Conservation (phyloP, 805 yeast species). For the Kodamaea kaohsiungensis region DNA sequence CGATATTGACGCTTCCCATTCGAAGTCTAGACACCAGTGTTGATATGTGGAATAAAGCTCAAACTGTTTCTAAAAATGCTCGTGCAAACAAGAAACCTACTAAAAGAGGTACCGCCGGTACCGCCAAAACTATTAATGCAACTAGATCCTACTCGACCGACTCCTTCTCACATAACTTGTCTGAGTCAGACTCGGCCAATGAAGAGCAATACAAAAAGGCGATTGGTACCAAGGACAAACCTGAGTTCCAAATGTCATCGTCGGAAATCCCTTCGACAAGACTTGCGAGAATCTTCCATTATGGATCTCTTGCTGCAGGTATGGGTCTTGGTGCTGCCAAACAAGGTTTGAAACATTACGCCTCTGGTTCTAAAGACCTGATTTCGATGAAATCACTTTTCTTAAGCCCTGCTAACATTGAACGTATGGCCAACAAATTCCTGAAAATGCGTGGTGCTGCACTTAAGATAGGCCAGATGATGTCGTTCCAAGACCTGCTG, state of each 20-base stretch:
- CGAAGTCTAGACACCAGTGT: slow-evolving; percentile 19
- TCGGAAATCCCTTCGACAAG: slow-evolving; percentile 86
- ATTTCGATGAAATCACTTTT: slow-evolving; percentile 59
- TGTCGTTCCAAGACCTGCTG: slow-evolving; percentile 89
- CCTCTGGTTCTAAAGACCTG: slow-evolving; percentile 40
- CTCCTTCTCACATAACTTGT: slow-evolving; percentile 1
- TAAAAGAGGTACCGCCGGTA: not conserved
- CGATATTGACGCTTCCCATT: slow-evolving; percentile 22
- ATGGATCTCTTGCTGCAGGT: slow-evolving; percentile 89
- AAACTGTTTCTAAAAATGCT: not conserved
- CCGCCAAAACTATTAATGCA: not conserved
- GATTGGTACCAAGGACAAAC: slow-evolving; percentile 4
- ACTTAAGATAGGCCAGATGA: slow-evolving; percentile 92
- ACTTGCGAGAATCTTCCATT: slow-evolving; percentile 87
- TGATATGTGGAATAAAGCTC: slow-evolving; percentile 24
- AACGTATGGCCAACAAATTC: slow-evolving; percentile 82
- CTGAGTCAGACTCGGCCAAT: not conserved
- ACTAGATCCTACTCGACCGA: slow-evolving; percentile 9
- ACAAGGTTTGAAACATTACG: slow-evolving; percentile 71
- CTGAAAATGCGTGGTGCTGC: slow-evolving; percentile 99
- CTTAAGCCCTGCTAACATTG: slow-evolving; percentile 80
- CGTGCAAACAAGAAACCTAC: not conserved
- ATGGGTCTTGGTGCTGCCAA: slow-evolving; percentile 82
- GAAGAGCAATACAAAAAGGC: not conserved
- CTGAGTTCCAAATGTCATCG: slow-evolving; percentile 23